A percentile compares a stretch with the other conserved stretches of the same genome.
Evolutionary conservation across 2,329 filamentous ascomycete species (phyloP).

Genomic region (Leptographium flavum): DNA sequence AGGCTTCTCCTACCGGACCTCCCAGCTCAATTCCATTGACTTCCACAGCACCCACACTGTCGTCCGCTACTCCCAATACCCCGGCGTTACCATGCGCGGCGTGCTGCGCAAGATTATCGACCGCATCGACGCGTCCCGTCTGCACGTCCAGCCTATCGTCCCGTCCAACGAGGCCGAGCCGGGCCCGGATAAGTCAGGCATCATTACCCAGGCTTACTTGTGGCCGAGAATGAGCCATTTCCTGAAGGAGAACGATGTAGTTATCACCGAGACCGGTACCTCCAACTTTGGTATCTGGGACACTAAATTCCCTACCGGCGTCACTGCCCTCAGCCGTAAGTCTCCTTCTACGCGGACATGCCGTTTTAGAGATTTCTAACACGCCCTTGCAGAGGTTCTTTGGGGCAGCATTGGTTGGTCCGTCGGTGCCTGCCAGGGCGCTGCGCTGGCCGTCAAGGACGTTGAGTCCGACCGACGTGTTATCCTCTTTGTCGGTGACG

Average conservation of each 20-base stretch:
- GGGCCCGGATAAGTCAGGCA: conserved; percentile 4
- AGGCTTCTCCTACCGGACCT: conserved; percentile 68
- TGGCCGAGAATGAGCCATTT: conserved; percentile 13
- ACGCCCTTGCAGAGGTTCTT: conserved; percentile 24
- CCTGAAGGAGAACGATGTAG: conserved; percentile 46
- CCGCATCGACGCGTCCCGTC: conserved; percentile 38
- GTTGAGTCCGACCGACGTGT: conserved; percentile 44
- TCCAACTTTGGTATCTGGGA: conserved; percentile 82
- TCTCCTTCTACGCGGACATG: neutral
- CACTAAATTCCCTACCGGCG: conserved; percentile 61
- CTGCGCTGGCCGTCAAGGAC: conserved; percentile 51
- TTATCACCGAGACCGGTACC: conserved; percentile 80
- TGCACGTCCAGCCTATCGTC: conserved; percentile 40
- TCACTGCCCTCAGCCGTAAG: conserved; percentile 45
- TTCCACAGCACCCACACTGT: conserved; percentile 62
- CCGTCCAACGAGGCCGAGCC: conserved; percentile 29
- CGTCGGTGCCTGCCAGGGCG: conserved; percentile 44
- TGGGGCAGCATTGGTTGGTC: conserved; percentile 53
- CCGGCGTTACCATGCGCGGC: conserved; percentile 61
- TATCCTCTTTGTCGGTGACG: conserved; percentile 80
- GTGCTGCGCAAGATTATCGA: conserved; percentile 59
- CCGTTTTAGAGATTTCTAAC: neutral
- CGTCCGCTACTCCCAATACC: conserved; percentile 68
- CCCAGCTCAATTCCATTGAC: conserved; percentile 64
- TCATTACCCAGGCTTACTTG: conserved; percentile 12